phyloP scores from a whole-genome alignment of 2,329 filamentous ascomycete species.

The Plenodomus lindquistii region DNA sequence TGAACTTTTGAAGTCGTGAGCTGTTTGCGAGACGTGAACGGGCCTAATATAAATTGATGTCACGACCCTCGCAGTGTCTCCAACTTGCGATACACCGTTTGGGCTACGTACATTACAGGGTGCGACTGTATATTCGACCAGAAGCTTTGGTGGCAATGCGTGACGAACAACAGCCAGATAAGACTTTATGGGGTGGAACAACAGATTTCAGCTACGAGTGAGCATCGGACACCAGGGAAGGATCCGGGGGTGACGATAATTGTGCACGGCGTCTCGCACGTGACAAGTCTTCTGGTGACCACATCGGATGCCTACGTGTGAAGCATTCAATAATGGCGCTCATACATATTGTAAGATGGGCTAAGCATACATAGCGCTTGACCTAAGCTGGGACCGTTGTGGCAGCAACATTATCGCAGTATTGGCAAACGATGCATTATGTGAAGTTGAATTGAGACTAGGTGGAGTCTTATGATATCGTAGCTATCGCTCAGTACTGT shows the following conservation, averaged over 20 bases:
- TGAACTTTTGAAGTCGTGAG: too few species aligned
- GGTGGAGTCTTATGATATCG: too few species aligned
- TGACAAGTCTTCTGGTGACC: constrained; percentile 5
- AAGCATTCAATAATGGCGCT: constrained; percentile 14
- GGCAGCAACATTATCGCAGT: too few species aligned
- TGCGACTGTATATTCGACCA: constrained; percentile 15
- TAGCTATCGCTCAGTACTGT: background rate
- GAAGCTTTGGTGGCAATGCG: constrained; percentile 33
- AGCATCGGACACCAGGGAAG: constrained; percentile 32
- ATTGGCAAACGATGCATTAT: too few species aligned
- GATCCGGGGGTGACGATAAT: constrained; percentile 24
- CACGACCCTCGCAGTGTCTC: background rate
- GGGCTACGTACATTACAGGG: background rate
- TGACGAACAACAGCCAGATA: constrained; percentile 12
- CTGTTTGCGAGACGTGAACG: too few species aligned
- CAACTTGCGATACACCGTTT: background rate
- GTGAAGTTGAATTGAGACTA: too few species aligned
- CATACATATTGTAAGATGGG: background rate
- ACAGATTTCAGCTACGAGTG: constrained; percentile 38
- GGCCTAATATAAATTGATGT: too few species aligned
- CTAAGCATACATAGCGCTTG: too few species aligned
- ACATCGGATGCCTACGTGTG: constrained; percentile 29
- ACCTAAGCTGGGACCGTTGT: too few species aligned
- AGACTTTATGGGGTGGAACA: constrained; percentile 30
- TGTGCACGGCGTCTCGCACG: constrained; percentile 1